A percentile compares a stretch with the other conserved stretches of the same genome.
Conservation (phyloP, 139 green algal species). For the Chloropicon primus region DNA sequence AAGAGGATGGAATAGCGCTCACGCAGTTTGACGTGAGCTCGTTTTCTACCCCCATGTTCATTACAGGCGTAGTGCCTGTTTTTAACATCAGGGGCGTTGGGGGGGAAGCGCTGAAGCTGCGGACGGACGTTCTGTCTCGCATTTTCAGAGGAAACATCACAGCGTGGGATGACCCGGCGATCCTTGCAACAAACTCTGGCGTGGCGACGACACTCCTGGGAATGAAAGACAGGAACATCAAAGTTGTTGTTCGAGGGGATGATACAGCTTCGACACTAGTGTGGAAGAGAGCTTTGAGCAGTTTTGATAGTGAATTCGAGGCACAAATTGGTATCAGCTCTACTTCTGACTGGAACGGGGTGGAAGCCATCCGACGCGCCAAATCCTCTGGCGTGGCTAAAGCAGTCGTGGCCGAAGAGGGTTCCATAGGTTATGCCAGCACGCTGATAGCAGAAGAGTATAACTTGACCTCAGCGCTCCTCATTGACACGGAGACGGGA, state of each 20-base stretch:
- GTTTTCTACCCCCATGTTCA: not conserved
- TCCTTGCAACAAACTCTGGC: not conserved
- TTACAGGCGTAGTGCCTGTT: not conserved
- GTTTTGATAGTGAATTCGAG: not conserved
- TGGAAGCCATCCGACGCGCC: not conserved
- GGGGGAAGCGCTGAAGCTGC: not conserved
- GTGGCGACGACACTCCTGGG: not conserved
- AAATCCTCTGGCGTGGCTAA: not conserved
- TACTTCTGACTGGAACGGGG: not conserved
- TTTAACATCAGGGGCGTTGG: not conserved
- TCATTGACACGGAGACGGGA: too few species aligned
- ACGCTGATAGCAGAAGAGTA: too few species aligned
- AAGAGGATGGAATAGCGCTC: too few species aligned
- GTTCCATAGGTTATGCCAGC: not conserved
- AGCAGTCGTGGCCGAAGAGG: not conserved
- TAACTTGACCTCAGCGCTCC: too few species aligned
- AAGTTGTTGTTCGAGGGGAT: not conserved
- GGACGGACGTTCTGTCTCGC: not conserved
- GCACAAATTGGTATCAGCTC: not conserved
- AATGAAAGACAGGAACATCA: not conserved
- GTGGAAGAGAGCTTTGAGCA: not conserved
- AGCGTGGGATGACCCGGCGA: not conserved
- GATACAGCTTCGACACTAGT: not conserved
- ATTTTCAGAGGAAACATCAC: not conserved
- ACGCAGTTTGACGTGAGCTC: too few species aligned